Percentiles rank a stretch among this genome's conserved stretches.
phyloP scores from a whole-genome alignment of 2,329 filamentous ascomycete genomes.

The Pochonia chlamydosporia region DNA sequence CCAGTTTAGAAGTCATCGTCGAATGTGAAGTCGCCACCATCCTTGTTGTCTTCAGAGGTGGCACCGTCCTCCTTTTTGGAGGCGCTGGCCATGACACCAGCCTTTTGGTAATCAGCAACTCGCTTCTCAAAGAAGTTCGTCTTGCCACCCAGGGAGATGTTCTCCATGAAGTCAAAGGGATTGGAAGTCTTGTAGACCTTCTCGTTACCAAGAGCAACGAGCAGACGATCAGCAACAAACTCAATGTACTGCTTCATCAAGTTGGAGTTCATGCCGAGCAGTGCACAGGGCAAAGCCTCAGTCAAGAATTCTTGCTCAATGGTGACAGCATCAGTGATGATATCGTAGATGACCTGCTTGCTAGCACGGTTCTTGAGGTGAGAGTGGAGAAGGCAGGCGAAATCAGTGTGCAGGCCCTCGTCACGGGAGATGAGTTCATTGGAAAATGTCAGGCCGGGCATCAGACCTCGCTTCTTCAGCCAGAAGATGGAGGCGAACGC shows the following conservation, averaged over 20 bases:
- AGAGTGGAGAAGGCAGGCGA: slow-evolving; percentile 96
- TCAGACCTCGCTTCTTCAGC: slow-evolving; percentile 99
- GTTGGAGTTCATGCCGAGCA: slow-evolving; percentile 94
- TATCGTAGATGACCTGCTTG: slow-evolving; percentile 73
- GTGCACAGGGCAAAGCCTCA: slow-evolving; percentile 84
- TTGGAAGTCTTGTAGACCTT: slow-evolving; percentile 92
- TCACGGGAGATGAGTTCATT: slow-evolving; percentile 99
- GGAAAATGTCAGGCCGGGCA: slow-evolving; percentile 97
- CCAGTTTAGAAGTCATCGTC: slow-evolving; percentile 87
- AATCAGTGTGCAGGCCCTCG: slow-evolving; percentile 98
- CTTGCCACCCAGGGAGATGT: slow-evolving; percentile 97
- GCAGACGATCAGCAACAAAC: slow-evolving; percentile 94
- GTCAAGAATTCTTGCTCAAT: slow-evolving; percentile 99
- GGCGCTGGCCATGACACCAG: slow-evolving; percentile 91
- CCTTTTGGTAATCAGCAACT: slow-evolving; percentile 98
- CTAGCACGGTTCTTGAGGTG: slow-evolving; percentile 88
- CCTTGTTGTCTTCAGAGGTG: slow-evolving; percentile 40
- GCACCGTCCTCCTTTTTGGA: slow-evolving; percentile 55
- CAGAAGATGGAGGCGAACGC: slow-evolving; percentile 99
- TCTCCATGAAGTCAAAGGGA: slow-evolving; percentile 99
- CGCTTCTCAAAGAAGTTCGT: slow-evolving; percentile 99
- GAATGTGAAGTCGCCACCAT: slow-evolving; percentile 79
- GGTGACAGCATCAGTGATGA: slow-evolving; percentile 87
- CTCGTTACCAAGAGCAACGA: slow-evolving; percentile 86
- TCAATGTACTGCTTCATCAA: slow-evolving; percentile 99